Evolutionary conservation across 495 filamentous ascomycete species (phyloP).

Genomic region (Penicillium flavigenum): DNA sequence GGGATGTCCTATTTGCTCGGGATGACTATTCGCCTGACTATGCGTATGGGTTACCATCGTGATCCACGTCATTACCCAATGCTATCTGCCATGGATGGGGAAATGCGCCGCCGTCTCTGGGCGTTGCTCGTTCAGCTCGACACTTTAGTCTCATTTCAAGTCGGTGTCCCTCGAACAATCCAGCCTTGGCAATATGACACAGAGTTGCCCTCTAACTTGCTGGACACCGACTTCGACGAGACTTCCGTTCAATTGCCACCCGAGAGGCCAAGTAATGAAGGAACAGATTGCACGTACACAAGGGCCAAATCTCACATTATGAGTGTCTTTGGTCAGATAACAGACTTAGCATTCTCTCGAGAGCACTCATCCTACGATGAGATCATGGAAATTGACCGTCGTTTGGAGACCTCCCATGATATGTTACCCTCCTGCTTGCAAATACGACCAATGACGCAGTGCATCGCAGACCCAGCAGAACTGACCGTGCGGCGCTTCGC

Average conservation of each 20-base stretch:
- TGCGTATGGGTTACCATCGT: slow-evolving; percentile 50
- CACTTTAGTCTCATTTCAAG: slow-evolving; percentile 44
- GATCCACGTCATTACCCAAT: slow-evolving; percentile 40
- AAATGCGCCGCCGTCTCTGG: slow-evolving; percentile 50
- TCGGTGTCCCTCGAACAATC: slow-evolving; percentile 46
- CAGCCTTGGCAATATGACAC: slow-evolving; percentile 47
- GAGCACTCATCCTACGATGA: slow-evolving; percentile 68
- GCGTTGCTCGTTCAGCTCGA: slow-evolving; percentile 41
- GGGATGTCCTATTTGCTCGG: slow-evolving; percentile 40
- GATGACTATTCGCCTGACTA: slow-evolving; percentile 40
- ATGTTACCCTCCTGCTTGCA: slow-evolving; percentile 68
- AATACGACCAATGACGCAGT: slow-evolving; percentile 67
- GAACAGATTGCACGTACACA: slow-evolving; percentile 38
- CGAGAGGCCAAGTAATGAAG: slow-evolving; percentile 35
- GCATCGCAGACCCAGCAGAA: slow-evolving; percentile 69
- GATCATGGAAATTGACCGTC: slow-evolving; percentile 70
- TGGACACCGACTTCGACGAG: slow-evolving; percentile 46
- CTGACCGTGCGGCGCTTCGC: slow-evolving; percentile 81
- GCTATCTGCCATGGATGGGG: slow-evolving; percentile 41
- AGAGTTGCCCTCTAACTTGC: slow-evolving; percentile 41
- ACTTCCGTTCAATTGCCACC: slow-evolving; percentile 36
- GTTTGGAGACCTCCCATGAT: slow-evolving; percentile 65
- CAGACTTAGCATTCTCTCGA: slow-evolving; percentile 45
- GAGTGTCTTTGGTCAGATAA: slow-evolving; percentile 43
- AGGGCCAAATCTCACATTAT: slow-evolving; percentile 44